Percentiles rank a stretch among this genome's conserved stretches.
These are phyloP conservation scores for Aureoboletus auriporus DNA, from an alignment of 768 basidiomycete species.

Conservation along the genomic window DNA sequence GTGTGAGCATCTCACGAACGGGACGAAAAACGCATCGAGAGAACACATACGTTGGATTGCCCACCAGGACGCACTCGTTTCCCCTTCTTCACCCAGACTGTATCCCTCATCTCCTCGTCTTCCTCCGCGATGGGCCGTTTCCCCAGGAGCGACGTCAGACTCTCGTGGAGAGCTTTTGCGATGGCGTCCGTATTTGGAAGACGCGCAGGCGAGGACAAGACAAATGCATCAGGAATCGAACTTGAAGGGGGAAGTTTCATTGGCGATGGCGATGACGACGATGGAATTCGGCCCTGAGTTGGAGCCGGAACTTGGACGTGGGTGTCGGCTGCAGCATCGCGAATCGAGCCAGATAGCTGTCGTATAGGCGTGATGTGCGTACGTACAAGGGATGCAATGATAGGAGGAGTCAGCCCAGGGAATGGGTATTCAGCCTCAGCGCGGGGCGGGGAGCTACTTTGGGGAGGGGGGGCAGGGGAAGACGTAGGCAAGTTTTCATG, in stretches of 20 bases:
- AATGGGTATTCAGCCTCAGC: conserved; percentile 3
- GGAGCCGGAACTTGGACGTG: conserved; percentile 17
- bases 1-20: not conserved
- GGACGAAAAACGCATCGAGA: not conserved
- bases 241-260: conserved; percentile 39
- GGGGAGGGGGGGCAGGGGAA: conserved; percentile 21
- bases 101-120: conserved; percentile 23
- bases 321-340: conserved; percentile 10
- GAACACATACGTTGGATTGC: conserved; percentile 31
- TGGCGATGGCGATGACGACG: conserved; percentile 52
- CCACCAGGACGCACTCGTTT: conserved; percentile 37
- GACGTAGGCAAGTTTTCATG: not conserved
- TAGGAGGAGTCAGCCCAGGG: conserved; percentile 1
- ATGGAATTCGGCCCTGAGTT: conserved; percentile 43
- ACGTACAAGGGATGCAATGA: not conserved
- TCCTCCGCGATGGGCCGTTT: conserved; percentile 53
- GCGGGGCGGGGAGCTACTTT: conserved; percentile 26
- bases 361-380: not conserved
- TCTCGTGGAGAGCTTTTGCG: conserved; percentile 63
- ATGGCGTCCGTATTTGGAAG: conserved; percentile 42
- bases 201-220: conserved; percentile 26
- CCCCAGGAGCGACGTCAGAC: conserved; percentile 63
- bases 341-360: conserved; percentile 2
- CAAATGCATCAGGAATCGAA: conserved; percentile 12
- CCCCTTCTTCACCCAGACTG: conserved; percentile 22